Base-by-base conservation (phyloP, 768 basidiomycete species). In the Termitomyces sp. region DNA sequence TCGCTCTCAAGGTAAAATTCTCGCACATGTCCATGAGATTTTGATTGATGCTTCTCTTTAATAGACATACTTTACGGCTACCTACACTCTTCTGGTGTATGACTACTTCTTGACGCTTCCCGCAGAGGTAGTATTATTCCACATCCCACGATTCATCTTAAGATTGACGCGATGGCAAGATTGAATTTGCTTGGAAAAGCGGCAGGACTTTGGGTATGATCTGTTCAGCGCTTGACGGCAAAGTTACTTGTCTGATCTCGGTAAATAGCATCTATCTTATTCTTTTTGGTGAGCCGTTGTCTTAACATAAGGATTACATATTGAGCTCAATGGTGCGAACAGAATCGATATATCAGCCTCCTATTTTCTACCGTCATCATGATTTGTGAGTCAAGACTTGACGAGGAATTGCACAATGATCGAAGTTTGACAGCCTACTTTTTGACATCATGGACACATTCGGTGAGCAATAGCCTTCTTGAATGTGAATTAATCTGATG, bases 291-390 rank as follows among this genome's bases (percentile, higher is more conserved):
- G 32, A 55, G 56, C 30, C 22, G n/a, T 39, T 8, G 5, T 32
- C 16, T 24, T n/a, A 34, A 20, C 5, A 16, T 36, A 16, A 1
- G 1, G 12, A 27, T 30, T 13, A 14, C 20, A 12, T 14, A 40
- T 14, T 7, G 1, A 16, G 5, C 26, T 57, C 2, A 42, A 14
- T 22, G 18, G 33, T 43, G 16, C 22, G 8, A 36, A 37, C 55
- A 65, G 64, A 66, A 66, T 51, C 64, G 64, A 37, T 66, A 66
- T 44, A 44, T 57, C 18, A 63, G 62, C 44, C 53, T 66, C 18
- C 16, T 39, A 22, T 65, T 65, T 34, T 50, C 57, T 18, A 58
- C 59, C 5, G 43, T 57, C 16, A 55, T 56, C 27, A 44, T 65
- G 37, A 49, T 34, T 10, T 66, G 62, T 66, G 51, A 24, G 49